Base-by-base conservation (phyloP, 345 rosid species). In the Hevea brasiliensis region DNA sequence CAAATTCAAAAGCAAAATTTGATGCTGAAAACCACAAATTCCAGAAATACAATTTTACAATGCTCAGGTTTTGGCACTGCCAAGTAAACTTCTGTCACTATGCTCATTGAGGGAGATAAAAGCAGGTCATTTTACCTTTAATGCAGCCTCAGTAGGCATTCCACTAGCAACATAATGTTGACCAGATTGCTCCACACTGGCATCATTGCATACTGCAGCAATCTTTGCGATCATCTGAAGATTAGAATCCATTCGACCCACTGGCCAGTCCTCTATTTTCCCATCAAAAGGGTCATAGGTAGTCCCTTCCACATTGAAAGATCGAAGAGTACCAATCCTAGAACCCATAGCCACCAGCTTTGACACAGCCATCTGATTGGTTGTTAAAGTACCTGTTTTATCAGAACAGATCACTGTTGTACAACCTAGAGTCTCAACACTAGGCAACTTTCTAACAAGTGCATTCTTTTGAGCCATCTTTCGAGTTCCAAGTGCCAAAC, bases 391-490 rank as follows among this genome's bases (percentile, higher is more conserved):
- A 58, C 98, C 98, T 3, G 98, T 93, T 84, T 93, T 93, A 63
- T 93, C 98, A 37, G 96, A 93, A 73, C 98, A 93, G 26, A 91
- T 91, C 10, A 93, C 97, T 41, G 98, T 93, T 23, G 98, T 91
- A 78, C 98, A 93, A 41, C 98, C 97, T 71, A 91, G 97, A 70
- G 97, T 93, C 85, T 93, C 98, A 62, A 91, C 98, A 70, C 97
- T 91, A 13, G 98, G 98, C 73, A 93, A 72, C 83, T 93, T 93
- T 64, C 98, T 86, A 70, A 93, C 98, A 61, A 93, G 86, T 59
- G 98, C 97, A 81, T 91, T 91, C 88, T 93, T 93, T 76, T 90
- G 97, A 53, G 98, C 98, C 98, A 94, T 94, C 85, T 94, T 94
- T 75, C 97, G 79, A 0, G 98, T 94, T 37, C 98, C 98, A 24